These are phyloP conservation scores for Aspergillus ruber DNA, from an alignment of 2,329 filamentous ascomycete genomes.

Conservation along the genomic window DNA sequence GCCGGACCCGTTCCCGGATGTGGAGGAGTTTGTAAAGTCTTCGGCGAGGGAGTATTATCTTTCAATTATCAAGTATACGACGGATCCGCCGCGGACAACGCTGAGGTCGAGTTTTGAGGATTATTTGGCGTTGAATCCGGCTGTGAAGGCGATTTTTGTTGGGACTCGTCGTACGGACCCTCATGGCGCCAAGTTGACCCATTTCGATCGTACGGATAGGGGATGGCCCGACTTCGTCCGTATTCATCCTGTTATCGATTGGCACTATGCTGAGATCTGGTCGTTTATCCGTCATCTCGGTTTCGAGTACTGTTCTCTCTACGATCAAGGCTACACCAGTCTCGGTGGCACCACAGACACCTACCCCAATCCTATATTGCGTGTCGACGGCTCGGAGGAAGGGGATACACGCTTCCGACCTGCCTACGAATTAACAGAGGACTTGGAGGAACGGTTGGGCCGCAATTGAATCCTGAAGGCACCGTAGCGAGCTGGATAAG, in stretches of 20 bases:
- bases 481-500: no score
- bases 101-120: conserved; percentile 76
- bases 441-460: conserved; percentile 72
- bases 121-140: conserved; percentile 53
- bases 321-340: conserved; percentile 84
- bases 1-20: conserved; percentile 73
- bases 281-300: conserved; percentile 66
- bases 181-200: conserved; percentile 68
- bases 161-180: conserved; percentile 89
- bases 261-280: conserved; percentile 96
- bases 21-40: conserved; percentile 72
- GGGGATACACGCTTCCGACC: conserved; percentile 52
- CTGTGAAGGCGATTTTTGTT: conserved; percentile 73
- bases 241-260: conserved; percentile 92
- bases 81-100: conserved; percentile 46
- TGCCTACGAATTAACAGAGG: conserved; percentile 67
- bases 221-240: conserved; percentile 92
- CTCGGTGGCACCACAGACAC: conserved; percentile 89
- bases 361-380: conserved; percentile 74
- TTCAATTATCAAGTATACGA: conserved; percentile 64
- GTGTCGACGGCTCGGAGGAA: conserved; percentile 20
- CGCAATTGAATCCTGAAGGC: conserved; percentile 45
- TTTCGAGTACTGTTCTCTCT: conserved; percentile 79
- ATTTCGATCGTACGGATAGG: conserved; percentile 80
- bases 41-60: conserved; percentile 67